Conservation (phyloP, 345 rosid species). For the Murraya paniculata region DNA sequence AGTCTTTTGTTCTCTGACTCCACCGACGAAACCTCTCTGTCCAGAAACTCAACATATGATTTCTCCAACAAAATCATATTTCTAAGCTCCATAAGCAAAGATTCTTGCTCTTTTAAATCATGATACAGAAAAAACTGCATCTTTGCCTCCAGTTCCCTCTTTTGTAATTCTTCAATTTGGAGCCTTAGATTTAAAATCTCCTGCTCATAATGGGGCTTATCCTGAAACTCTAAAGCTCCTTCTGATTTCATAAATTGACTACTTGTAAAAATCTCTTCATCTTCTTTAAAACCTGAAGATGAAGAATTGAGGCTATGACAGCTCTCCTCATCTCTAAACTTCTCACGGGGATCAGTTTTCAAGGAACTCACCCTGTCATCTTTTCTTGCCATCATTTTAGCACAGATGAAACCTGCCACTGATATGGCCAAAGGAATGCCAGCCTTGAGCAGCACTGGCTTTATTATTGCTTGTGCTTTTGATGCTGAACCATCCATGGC, state of each 20-base stretch:
- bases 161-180: conserved; percentile 44
- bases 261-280: conserved; percentile 18
- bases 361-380: conserved; percentile 12
- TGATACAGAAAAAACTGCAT: conserved; percentile 42
- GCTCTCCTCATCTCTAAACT: conserved; percentile 18
- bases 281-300: conserved; percentile 20
- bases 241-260: conserved; percentile 2
- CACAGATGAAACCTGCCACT: conserved; percentile 54
- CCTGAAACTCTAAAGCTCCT: conserved; percentile 11
- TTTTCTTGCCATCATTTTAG: conserved; percentile 42
- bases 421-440: conserved; percentile 63
- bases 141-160: conserved; percentile 44
- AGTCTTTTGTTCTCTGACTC: conserved; percentile 47
- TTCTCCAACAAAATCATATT: conserved; percentile 37
- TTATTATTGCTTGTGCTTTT: conserved; percentile 38
- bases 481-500: conserved; percentile 42
- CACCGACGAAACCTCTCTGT: conserved; percentile 41
- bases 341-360: conserved; percentile 20
- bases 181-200: conserved; percentile 37
- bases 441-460: conserved; percentile 62
- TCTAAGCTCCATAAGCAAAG: conserved; percentile 49
- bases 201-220: conserved; percentile 12
- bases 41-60: conserved; percentile 39
- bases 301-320: conserved; percentile 2
- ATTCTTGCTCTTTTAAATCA: conserved; percentile 55